Evolutionary conservation across 495 filamentous ascomycete species (phyloP), one percentile per base, ranked within the genome.

Genomic region (Aspergillus saccharolyticus): DNA sequence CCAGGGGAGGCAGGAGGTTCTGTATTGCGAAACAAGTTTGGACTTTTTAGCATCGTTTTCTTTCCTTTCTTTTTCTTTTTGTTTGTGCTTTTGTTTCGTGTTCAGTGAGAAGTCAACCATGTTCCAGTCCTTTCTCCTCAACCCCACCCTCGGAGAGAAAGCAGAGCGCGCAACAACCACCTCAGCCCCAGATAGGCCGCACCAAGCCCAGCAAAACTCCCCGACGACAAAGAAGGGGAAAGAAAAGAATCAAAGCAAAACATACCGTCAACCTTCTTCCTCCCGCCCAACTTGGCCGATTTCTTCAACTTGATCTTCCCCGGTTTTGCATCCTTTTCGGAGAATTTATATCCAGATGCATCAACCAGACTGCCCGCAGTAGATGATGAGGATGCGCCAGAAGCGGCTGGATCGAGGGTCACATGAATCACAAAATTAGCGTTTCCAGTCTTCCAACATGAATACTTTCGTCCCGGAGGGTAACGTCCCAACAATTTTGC

Each of bases 251-350:
- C 25, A 33, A 18, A 53, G 21, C 30, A 44, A 33, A 21, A 67
- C 77, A 42, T 74, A 88, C 86, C 81, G 61, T 88, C 72, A 22
- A 72, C 72, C 61, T 72, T 72, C 67, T 73, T 75, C 46, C 65
- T 66, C 20, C 71, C 76, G 18, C 71, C 76, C 18, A 81, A 75
- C 65, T 85, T 89, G 14, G 78, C 77, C 10, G 78, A 52, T 72
- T 86, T 88, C 75, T 88, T 90, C 43, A 90, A 70, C 68, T 88
- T 90, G 63, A 89, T 79, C 56, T 81, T 80, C 19, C 80, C 80
- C 55, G 70, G 78, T 58, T 77, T 85, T 17, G 78, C 78, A 71
- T 89, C 87, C 67, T 89, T 89, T 54, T 80, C 74, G 5, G 83
- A 80, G 47, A 70, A 73, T 57, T 78, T 80, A 55, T 74, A 79